A percentile compares a stretch with the other conserved stretches of the same genome.
These are phyloP conservation scores for Posidonia australis DNA, from an alignment of 106 monocot genomes.

Conservation along the genomic window DNA sequence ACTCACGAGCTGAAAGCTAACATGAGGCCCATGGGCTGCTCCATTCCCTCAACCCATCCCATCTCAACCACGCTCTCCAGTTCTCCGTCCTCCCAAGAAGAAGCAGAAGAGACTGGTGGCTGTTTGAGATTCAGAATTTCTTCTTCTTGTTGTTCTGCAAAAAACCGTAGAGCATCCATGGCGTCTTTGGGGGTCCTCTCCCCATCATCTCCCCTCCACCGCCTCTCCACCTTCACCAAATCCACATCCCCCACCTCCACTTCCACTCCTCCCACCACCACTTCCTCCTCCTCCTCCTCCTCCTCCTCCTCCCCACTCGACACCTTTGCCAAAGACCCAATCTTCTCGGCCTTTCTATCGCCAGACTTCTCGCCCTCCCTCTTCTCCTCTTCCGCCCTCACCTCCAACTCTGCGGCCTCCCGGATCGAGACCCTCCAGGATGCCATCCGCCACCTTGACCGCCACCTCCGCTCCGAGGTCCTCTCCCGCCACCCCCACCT, in stretches of 20 bases:
- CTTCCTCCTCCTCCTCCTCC: not conserved
- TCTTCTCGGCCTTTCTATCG: conserved; percentile 88
- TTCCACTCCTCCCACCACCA: not conserved
- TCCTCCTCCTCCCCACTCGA: conserved; percentile 38
- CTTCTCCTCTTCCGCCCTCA: conserved; percentile 81
- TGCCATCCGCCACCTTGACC: conserved; percentile 50
- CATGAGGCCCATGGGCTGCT: no score
- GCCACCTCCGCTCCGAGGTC: conserved; percentile 68
- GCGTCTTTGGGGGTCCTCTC: conserved; percentile 38
- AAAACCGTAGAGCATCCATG: conserved; percentile 13
- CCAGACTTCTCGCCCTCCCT: conserved; percentile 59
- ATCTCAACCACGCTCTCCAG: no score
- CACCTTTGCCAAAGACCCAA: conserved; percentile 63
- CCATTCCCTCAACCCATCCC: no score
- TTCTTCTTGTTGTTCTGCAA: not conserved
- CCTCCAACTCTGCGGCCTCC: conserved; percentile 65
- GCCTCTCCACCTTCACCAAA: conserved; percentile 41
- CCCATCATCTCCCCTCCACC: conserved; percentile 48
- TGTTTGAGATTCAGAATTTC: no score
- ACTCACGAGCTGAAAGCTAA: no score
- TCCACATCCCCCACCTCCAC: conserved; percentile 8
- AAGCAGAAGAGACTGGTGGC: no score
- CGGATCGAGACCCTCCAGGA: conserved; percentile 80
- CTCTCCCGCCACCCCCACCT: conserved; percentile 60
- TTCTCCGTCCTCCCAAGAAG: no score